These are phyloP conservation scores for Sporodiniella umbellata DNA, from an alignment of 371 early-diverging fungal genomes.

Conservation along the genomic window DNA sequence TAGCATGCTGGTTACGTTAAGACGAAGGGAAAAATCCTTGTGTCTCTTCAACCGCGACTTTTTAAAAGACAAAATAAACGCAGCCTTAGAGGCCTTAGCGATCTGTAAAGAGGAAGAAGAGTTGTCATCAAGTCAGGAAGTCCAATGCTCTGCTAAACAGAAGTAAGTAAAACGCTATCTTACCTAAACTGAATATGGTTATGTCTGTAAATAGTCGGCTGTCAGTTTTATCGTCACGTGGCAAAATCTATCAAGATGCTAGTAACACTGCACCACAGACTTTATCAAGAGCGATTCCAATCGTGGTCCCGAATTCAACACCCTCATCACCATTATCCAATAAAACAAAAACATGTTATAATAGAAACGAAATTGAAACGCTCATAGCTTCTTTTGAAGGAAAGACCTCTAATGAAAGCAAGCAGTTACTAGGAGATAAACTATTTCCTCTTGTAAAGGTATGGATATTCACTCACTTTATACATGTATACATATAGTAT, in stretches of 20 bases:
- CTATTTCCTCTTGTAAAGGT: slow-evolving; percentile 46
- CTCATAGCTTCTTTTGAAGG: slow-evolving; percentile 21
- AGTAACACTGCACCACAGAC: background rate
- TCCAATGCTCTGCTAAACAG: no score
- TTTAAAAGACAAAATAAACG: slow-evolving; percentile 32
- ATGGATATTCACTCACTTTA: slow-evolving; percentile 7
- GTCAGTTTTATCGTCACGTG: no score
- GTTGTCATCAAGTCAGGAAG: background rate
- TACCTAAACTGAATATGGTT: no score
- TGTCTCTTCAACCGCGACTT: slow-evolving; percentile 48
- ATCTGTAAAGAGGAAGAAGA: slow-evolving; percentile 21
- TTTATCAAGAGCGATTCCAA: slow-evolving; percentile 35
- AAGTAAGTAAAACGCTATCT: no score
- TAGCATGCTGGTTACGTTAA: slow-evolving; percentile 44
- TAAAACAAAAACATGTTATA: background rate
- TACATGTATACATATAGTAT: no score
- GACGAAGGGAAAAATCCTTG: slow-evolving; percentile 39
- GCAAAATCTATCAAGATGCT: background rate
- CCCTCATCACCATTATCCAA: background rate
- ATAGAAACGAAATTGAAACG: slow-evolving; percentile 6
- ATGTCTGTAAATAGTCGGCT: no score
- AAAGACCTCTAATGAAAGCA: slow-evolving; percentile 28
- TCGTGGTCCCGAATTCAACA: slow-evolving; percentile 18
- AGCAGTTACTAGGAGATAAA: slow-evolving; percentile 37
- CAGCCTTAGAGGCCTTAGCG: slow-evolving; percentile 44